A percentile compares a stretch with the other conserved stretches of the same genome.
phyloP scores from a whole-genome alignment of 2,329 filamentous ascomycete species.

The Aspergillus costaricaensis region DNA sequence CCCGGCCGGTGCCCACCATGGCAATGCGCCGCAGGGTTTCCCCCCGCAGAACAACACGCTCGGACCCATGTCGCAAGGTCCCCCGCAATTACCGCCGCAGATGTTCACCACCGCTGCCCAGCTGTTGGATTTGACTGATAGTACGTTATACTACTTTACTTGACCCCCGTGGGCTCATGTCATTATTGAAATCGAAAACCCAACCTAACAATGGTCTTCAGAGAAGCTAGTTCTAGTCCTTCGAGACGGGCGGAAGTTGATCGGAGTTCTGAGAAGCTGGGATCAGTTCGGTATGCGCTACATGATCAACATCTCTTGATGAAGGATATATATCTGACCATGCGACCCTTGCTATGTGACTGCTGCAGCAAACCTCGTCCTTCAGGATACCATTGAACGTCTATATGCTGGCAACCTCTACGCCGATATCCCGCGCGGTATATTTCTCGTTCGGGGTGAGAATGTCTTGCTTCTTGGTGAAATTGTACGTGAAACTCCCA shows the following conservation, averaged over 20 bases:
- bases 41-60: slow-evolving; percentile 30
- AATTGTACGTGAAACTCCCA: slow-evolving; percentile 57
- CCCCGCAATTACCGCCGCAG: slow-evolving; percentile 66
- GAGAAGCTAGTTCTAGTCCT: slow-evolving; percentile 93
- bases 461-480: slow-evolving; percentile 96
- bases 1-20: slow-evolving; percentile 30
- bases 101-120: slow-evolving; percentile 99
- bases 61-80: slow-evolving; percentile 39
- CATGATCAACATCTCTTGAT: too few species aligned
- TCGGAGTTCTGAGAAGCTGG: slow-evolving; percentile 91
- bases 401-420: slow-evolving; percentile 76
- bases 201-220: slow-evolving; percentile 41
- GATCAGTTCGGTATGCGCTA: slow-evolving; percentile 83
- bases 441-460: slow-evolving; percentile 91
- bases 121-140: slow-evolving; percentile 93
- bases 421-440: slow-evolving; percentile 80
- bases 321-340: neutral
- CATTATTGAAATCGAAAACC: too few species aligned
- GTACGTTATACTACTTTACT: slow-evolving; percentile 57
- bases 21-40: slow-evolving; percentile 31
- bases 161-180: neutral
- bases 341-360: neutral
- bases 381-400: slow-evolving; percentile 89
- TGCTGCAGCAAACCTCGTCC: slow-evolving; percentile 79
- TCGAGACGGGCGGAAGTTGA: slow-evolving; percentile 89